Evolutionary conservation across 2,329 filamentous ascomycete species (phyloP), one percentile per base, ranked within the genome.

Genomic region (Taxawa tesnikishii): DNA sequence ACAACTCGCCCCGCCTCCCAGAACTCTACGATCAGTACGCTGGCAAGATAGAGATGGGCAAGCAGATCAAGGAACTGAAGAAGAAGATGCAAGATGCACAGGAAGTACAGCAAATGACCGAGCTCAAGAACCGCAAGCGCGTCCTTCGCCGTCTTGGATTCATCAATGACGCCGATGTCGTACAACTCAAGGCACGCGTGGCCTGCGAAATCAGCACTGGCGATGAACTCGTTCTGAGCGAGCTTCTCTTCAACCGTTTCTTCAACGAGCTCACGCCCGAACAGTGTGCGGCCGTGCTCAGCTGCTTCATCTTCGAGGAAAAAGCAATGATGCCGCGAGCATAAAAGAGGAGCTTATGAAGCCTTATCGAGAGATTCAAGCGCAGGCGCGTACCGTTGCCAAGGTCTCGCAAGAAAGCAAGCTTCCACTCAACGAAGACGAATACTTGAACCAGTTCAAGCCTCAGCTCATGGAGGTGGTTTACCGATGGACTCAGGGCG

Each of bases 391-490:
- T 39, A 75, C 82, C 31, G 78, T 98, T 38, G 90, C 88, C 42
- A 94, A 94, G 64, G 81, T 98, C 37, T 90, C 83, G 34, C 77
- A 84, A 53, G 90, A 98, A 60, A 90, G 83, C 57, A 98, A 98
- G 62, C 66, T 98, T 26, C 71, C 83, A 7, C 60, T 94, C n/a
- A 90, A 94, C 45, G 88, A 96, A 56, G 85, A 96, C 32, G 87
- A 94, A 49, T 98, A 94, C 49, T 73, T 90, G 14, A 68, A 82
- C 46, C 79, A 76, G 31, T 80, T 98, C 62, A 94, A 94, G 63
- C 87, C 77, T 67, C 79, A 96, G 63, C 67, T 98, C 31, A 96
- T 98, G 88, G 88, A 94, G 51, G 90, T 94, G 21, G 87, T 98
- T 4, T 82, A 78, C 49, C 72, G 81, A 5, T 98, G 90, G 90